These are phyloP conservation scores for Metarhizium album DNA, from an alignment of 2,329 filamentous ascomycete genomes.

Conservation along the genomic window DNA sequence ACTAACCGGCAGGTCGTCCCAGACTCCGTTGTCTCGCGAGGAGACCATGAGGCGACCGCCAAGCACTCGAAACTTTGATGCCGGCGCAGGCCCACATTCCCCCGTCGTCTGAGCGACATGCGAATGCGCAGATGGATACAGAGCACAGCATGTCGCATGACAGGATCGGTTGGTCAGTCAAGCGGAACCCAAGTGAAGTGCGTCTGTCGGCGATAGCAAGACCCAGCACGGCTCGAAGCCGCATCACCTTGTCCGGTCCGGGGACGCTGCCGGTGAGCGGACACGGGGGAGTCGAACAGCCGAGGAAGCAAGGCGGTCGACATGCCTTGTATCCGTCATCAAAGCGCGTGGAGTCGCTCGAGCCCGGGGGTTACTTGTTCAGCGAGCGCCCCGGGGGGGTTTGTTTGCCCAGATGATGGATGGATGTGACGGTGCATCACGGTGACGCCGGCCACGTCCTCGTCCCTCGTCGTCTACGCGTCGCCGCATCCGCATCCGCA, in stretches of 20 bases:
- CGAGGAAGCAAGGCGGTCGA: conserved; percentile 35
- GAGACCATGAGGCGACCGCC: neutral
- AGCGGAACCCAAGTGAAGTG: no score
- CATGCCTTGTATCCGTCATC: conserved; percentile 18
- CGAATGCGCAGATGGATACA: no score
- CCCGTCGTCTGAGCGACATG: no score
- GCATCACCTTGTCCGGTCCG: no score
- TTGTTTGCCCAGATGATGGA: conserved; percentile 62
- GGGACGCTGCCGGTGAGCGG: neutral
- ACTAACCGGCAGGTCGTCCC: no score
- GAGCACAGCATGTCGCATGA: no score
- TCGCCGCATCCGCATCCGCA: conserved; percentile 40
- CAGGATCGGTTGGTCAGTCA: no score
- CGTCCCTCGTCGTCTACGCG: conserved; percentile 47
- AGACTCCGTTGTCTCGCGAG: neutral
- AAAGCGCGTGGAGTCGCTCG: conserved; percentile 10
- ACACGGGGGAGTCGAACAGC: neutral
- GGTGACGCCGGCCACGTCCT: conserved; percentile 50
- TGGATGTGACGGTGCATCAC: conserved; percentile 54
- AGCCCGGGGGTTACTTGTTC: conserved; percentile 52
- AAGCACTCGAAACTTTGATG: no score
- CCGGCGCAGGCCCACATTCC: no score
- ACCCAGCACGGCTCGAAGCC: no score
- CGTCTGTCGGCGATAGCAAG: no score
- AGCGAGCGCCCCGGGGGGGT: conserved; percentile 44